Conservation (phyloP, 1,284 basidiomycete species). For the Grifola frondosa region DNA sequence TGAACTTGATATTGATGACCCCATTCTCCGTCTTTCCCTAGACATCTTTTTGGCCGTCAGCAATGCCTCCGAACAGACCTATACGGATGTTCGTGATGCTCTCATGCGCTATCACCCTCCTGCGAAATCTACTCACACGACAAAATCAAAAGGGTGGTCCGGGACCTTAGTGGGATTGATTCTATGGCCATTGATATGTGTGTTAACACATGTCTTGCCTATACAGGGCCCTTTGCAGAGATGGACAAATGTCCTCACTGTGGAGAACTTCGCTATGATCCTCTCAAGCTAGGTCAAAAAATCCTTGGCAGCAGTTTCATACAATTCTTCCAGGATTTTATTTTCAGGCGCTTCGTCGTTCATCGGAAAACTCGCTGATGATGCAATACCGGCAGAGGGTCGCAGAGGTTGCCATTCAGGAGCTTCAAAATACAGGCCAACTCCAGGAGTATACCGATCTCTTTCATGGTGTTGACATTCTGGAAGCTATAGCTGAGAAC, state of each 20-base stretch:
- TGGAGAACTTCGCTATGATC: slow-evolving; percentile 12
- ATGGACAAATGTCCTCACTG: slow-evolving; percentile 20
- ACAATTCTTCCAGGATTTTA: slow-evolving; percentile 27
- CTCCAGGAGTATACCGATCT: slow-evolving; percentile 6
- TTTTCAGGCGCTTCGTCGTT: slow-evolving; percentile 21
- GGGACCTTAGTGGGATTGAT: slow-evolving; percentile 27
- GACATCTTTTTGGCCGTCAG: slow-evolving; percentile 24
- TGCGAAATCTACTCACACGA: slow-evolving; percentile 23
- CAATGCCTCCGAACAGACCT: slow-evolving; percentile 24
- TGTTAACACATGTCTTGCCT: slow-evolving; percentile 32
- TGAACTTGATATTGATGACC: slow-evolving; percentile 5
- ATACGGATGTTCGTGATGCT: slow-evolving; percentile 18
- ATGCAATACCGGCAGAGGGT: slow-evolving; percentile 15
- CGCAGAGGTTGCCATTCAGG: not conserved
- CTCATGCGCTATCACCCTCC: slow-evolving; percentile 15
- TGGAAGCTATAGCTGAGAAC: slow-evolving; percentile 13
- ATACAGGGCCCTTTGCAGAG: slow-evolving; percentile 28
- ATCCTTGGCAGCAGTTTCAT: slow-evolving; percentile 9
- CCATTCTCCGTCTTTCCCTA: no score
- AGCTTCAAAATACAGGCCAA: not conserved
- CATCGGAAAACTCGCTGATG: slow-evolving; percentile 7
- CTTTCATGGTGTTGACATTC: slow-evolving; percentile 17
- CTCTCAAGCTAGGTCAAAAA: not conserved
- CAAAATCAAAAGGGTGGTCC: slow-evolving; percentile 21
- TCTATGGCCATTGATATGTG: slow-evolving; percentile 33